These are phyloP conservation scores for Cadophora malorum DNA, from an alignment of 2,329 filamentous ascomycete genomes.

Conservation along the genomic window DNA sequence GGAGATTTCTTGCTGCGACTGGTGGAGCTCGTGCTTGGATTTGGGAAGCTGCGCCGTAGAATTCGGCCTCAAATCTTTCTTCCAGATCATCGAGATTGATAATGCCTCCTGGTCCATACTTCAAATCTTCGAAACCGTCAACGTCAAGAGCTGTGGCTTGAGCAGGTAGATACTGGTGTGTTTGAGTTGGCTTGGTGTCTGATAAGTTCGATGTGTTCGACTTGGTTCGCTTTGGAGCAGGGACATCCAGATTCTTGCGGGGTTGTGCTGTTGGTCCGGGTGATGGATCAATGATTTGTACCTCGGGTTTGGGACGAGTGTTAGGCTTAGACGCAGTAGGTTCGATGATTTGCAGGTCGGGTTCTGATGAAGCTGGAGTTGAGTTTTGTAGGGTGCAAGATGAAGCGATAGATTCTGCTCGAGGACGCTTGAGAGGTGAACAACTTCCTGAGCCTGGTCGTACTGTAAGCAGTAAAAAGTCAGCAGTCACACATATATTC, in stretches of 20 bases:
- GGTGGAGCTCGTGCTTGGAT: slow-evolving; percentile 1
- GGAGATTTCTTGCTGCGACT: slow-evolving; percentile 1
- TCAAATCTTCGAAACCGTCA: slow-evolving; percentile 11
- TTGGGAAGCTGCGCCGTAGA: slow-evolving; percentile 8
- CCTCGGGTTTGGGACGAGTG: background rate
- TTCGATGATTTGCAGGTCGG: background rate
- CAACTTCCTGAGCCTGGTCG: background rate
- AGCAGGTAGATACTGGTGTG: background rate
- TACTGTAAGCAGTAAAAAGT: background rate
- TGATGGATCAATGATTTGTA: background rate
- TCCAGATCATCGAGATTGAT: slow-evolving; percentile 21
- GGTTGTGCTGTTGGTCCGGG: background rate
- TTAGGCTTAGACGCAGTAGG: background rate
- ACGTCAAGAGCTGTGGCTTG: background rate
- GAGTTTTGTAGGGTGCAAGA: slow-evolving; percentile 4
- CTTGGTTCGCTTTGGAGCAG: background rate
- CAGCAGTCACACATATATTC: too few species aligned
- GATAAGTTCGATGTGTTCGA: background rate
- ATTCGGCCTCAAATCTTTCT: slow-evolving; percentile 9
- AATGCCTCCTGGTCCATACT: background rate
- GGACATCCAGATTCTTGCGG: background rate
- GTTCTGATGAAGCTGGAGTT: background rate
- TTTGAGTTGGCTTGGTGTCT: background rate
- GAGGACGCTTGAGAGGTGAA: slow-evolving; percentile 8
- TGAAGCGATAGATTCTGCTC: slow-evolving; percentile 6